Evolutionary conservation across 352 stramenopile species (phyloP), one percentile per base, ranked within the genome.

Genomic region (Globisporangium iwayamae): DNA sequence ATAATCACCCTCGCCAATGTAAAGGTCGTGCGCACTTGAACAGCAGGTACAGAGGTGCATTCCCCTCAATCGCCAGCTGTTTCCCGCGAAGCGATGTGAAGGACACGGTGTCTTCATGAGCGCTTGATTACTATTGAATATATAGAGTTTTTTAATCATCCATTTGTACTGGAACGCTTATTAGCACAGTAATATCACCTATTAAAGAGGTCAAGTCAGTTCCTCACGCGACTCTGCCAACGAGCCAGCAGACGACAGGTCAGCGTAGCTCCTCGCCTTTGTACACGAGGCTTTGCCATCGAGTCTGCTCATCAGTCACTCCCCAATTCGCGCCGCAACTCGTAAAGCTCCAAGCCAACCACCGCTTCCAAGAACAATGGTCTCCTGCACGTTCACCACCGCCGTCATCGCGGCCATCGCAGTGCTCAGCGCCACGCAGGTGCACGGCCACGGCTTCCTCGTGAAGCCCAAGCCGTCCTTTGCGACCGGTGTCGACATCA

Each of bases 391-490:
- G 16, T 43, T 41, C 56, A 54, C 46, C 13, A 48, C 73, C 8
- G 69, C 60, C 43, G 41, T 74, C 9, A 52, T 52, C 43, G 51
- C 54, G n/a, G 60, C 56, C 11, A 53, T 65, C 18, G 55, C 57
- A n/a, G n/a, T n/a, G 22, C 51, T 70, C 18, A 25, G 55, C 3
- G 48, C 59, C 6, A 63, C 62, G 11, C 61, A 67, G 50, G 72
- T 75, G 10, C 48, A 65, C 45, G 69, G 38, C 1, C 74, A 82
- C 53, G 76, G 74, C 22, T 79, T 71, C 58, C 45, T 85, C n/a
- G 55, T 71, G 45, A 69, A 78, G 32, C 76, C 76, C 14, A 72
- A 72, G 67, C 53, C 43, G 10, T 81, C 74, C 28, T 75, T 78
- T 60, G 68, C 63, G 50, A 25, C 43, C 1, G 69, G 65, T 53